Conservation (phyloP, 371 early-diverging fungal species). For the Nematocida parisii region DNA sequence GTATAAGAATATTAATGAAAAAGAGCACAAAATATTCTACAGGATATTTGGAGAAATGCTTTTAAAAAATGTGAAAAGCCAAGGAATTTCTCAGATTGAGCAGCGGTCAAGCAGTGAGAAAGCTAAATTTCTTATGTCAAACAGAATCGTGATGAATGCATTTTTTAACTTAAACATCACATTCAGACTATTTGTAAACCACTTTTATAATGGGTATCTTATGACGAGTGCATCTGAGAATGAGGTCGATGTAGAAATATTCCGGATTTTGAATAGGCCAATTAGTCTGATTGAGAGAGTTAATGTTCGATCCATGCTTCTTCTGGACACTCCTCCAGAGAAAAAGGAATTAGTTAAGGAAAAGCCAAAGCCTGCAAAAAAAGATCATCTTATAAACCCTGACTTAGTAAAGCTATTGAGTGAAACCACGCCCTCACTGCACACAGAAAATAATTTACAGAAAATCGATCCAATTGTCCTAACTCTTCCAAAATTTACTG, state of each 20-base stretch:
- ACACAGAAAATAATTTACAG: not conserved
- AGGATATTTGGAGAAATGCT: conserved; percentile 43
- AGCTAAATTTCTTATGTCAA: conserved; percentile 43
- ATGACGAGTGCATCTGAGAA: conserved; percentile 23
- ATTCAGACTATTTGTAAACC: conserved; percentile 32
- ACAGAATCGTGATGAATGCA: conserved; percentile 7
- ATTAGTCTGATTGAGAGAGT: conserved; percentile 26
- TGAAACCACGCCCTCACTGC: not conserved
- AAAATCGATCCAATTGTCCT: not conserved
- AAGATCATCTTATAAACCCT: conserved; percentile 13
- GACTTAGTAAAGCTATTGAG: not conserved
- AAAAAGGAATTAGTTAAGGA: not conserved
- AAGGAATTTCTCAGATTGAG: not conserved
- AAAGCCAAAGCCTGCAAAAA: conserved; percentile 2
- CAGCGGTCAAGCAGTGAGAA: conserved; percentile 33
- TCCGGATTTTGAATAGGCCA: not conserved
- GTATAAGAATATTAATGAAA: conserved; percentile 25
- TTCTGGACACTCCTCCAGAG: not conserved
- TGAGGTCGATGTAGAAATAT: conserved; percentile 32
- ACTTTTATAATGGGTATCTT: conserved; percentile 35
- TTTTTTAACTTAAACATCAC: conserved; percentile 42
- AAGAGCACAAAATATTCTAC: conserved; percentile 48
- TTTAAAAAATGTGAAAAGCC: not conserved
- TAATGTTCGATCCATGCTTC: conserved; percentile 36
- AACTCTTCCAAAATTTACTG: conserved; percentile 1